Percentiles rank a stretch among this genome's conserved stretches.
These are phyloP conservation scores for Solanum aculeatissimum DNA, from an alignment of 305 asterid genomes.

Conservation along the genomic window DNA sequence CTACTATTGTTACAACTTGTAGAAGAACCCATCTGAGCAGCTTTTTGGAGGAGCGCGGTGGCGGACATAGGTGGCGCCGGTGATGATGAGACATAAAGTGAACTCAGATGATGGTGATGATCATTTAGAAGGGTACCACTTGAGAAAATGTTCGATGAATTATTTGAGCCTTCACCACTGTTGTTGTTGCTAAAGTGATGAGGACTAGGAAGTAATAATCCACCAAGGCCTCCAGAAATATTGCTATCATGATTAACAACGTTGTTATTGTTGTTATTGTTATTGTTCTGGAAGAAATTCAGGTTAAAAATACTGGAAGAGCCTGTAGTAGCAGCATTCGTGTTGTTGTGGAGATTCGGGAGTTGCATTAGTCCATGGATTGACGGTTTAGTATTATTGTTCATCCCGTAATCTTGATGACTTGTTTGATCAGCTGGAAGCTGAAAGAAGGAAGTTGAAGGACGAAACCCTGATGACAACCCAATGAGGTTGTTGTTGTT, in stretches of 20 bases:
- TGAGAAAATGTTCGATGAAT: slow-evolving; percentile 19
- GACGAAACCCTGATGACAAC: slow-evolving; percentile 8
- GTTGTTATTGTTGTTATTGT: background rate
- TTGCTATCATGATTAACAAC: background rate
- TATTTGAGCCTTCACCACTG: slow-evolving; percentile 28
- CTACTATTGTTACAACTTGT: slow-evolving; percentile 20
- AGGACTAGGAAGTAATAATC: slow-evolving; percentile 8
- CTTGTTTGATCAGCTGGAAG: slow-evolving; percentile 24
- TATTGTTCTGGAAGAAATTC: slow-evolving; percentile 40
- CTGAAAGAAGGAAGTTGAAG: slow-evolving; percentile 24
- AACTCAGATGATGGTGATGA: background rate
- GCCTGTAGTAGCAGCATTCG: slow-evolving; percentile 14
- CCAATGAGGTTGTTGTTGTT: slow-evolving; percentile 6
- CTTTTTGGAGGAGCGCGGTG: slow-evolving; percentile 75
- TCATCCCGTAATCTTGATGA: slow-evolving; percentile 24
- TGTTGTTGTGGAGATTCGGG: slow-evolving; percentile 43
- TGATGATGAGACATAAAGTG: slow-evolving; percentile 42
- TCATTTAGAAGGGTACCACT: slow-evolving; percentile 36
- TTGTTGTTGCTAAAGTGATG: slow-evolving; percentile 13
- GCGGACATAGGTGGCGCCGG: slow-evolving; percentile 54
- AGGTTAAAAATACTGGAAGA: slow-evolving; percentile 43
- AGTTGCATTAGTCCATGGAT: slow-evolving; percentile 56
- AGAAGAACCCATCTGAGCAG: slow-evolving; percentile 62
- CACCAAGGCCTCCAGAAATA: background rate
- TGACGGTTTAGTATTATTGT: slow-evolving; percentile 17